Percentiles rank a stretch among this genome's conserved stretches.
phyloP scores from a whole-genome alignment of 2,329 filamentous ascomycete species.

The Ceratocystis alfenasii region DNA sequence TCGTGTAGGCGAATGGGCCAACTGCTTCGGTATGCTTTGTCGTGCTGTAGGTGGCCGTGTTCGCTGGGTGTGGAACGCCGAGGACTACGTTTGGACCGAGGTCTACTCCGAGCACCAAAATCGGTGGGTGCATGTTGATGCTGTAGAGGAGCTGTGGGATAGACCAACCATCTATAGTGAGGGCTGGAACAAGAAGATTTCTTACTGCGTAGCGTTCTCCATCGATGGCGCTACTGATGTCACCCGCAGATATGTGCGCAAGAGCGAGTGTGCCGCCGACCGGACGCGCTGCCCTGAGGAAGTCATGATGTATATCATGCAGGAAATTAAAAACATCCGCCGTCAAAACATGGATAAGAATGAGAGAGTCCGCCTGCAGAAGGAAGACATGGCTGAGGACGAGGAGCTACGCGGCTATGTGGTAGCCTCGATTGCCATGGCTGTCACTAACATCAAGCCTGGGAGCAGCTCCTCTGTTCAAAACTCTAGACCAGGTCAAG shows the following conservation, averaged over 20 bases:
- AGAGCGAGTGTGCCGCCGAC: conserved; percentile 57
- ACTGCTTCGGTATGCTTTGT: conserved; percentile 98
- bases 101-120: conserved; percentile 89
- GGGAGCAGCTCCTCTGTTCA: conserved; percentile 27
- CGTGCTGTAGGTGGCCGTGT: conserved; percentile 81
- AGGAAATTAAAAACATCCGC: conserved; percentile 78
- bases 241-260: conserved; percentile 57
- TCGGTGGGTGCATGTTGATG: conserved; percentile 94
- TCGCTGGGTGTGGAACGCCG: conserved; percentile 95
- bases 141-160: conserved; percentile 91
- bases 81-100: conserved; percentile 96
- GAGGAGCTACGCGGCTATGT: conserved; percentile 63
- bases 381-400: conserved; percentile 66
- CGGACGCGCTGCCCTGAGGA: conserved; percentile 76
- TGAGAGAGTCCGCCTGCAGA: conserved; percentile 67
- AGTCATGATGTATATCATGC: conserved; percentile 79
- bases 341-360: conserved; percentile 77
- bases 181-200: conserved; percentile 93
- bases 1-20: conserved; percentile 89
- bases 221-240: conserved; percentile 67
- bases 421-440: conserved; percentile 59
- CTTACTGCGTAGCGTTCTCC: conserved; percentile 93
- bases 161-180: conserved; percentile 84
- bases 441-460: conserved; percentile 56
- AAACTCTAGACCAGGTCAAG: conserved; percentile 32